Conservation (phyloP, 2,329 filamentous ascomycete genomes). For the Aspergillus spinulosporus region DNA sequence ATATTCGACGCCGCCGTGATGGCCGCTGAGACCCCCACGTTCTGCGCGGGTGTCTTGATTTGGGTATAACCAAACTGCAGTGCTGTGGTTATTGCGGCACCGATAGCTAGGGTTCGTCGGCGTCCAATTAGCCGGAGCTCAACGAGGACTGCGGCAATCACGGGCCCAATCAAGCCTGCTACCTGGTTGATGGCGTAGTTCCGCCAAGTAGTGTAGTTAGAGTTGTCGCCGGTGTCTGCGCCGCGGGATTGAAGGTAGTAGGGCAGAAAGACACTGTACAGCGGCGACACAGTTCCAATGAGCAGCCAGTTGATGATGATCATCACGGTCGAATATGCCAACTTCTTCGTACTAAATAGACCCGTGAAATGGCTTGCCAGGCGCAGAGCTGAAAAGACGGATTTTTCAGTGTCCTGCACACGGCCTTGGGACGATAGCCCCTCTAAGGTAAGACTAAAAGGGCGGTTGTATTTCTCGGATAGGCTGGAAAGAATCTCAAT, state of each 20-base stretch:
- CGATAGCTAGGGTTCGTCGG: slow-evolving; percentile 57
- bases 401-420: slow-evolving; percentile 10
- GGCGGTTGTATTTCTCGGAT: slow-evolving; percentile 8
- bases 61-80: slow-evolving; percentile 58
- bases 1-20: slow-evolving; percentile 57
- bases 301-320: slow-evolving; percentile 80
- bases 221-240: slow-evolving; percentile 37
- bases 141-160: slow-evolving; percentile 75
- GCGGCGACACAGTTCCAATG: slow-evolving; percentile 82
- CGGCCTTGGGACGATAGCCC: slow-evolving; percentile 3
- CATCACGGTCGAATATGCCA: slow-evolving; percentile 36
- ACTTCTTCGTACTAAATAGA: slow-evolving; percentile 1
- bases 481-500: slow-evolving; percentile 60
- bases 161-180: slow-evolving; percentile 72
- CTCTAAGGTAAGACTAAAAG: not conserved
- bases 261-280: slow-evolving; percentile 86
- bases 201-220: slow-evolving; percentile 59
- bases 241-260: slow-evolving; percentile 68
- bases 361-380: slow-evolving; percentile 35
- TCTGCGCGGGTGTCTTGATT: slow-evolving; percentile 47
- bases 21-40: slow-evolving; percentile 52
- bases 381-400: slow-evolving; percentile 7
- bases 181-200: slow-evolving; percentile 81
- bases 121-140: slow-evolving; percentile 64
- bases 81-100: slow-evolving; percentile 54